phyloP scores from a whole-genome alignment of 106 monocot genomes.

The Gastrodia elata region DNA sequence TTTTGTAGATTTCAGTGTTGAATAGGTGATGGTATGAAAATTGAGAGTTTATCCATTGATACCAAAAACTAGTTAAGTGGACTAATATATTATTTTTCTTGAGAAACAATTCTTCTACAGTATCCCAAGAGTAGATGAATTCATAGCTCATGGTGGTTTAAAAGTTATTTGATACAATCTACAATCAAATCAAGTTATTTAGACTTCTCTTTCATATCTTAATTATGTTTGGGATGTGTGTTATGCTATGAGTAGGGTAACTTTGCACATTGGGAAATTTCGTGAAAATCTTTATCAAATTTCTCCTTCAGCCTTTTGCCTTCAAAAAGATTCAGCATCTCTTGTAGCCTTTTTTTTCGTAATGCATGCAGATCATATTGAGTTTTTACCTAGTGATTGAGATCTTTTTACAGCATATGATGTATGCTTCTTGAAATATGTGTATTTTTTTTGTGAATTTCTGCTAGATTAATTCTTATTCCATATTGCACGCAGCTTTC shows the following conservation, averaged over 20 bases:
- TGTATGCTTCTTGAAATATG: neutral
- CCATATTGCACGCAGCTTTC: conserved; percentile 41
- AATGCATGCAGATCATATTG: neutral
- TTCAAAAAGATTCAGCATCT: neutral
- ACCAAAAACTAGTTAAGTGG: neutral
- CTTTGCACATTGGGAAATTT: no score
- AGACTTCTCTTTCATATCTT: no score
- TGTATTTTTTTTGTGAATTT: neutral
- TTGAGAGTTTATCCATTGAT: neutral
- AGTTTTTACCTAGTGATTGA: neutral
- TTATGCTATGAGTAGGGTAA: no score
- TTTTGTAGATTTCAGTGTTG: neutral
- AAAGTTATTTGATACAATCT: no score
- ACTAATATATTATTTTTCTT: neutral
- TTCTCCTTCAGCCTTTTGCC: neutral
- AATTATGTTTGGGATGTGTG: no score
- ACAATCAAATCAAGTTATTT: no score
- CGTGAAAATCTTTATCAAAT: neutral
- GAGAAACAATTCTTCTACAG: no score
- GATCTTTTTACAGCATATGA: neutral
- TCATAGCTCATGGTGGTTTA: no score
- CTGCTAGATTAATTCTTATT: neutral
- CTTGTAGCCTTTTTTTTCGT: neutral
- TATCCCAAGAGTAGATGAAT: no score
- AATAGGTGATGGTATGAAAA: neutral